These are phyloP conservation scores for Bruguiera sexangula DNA, from an alignment of 345 rosid species.

Conservation along the genomic window DNA sequence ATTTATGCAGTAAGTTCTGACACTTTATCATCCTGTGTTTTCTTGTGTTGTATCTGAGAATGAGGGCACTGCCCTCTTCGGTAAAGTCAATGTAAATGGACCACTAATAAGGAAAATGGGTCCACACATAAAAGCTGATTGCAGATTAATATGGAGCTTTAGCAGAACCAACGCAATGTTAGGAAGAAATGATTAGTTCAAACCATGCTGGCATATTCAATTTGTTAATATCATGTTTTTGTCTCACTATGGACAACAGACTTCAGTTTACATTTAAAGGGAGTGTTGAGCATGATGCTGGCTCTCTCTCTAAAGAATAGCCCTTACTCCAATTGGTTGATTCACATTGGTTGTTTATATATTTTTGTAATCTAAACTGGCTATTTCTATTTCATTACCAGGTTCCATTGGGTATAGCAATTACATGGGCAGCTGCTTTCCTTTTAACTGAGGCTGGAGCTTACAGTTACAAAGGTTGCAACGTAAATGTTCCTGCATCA, in stretches of 20 bases:
- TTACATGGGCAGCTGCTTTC: conserved; percentile 86
- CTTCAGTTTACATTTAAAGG: too few species aligned
- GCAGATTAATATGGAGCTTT: too few species aligned
- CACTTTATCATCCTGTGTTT: background rate
- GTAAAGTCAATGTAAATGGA: too few species aligned
- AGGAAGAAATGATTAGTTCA: too few species aligned
- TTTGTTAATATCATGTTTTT: too few species aligned
- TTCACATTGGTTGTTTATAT: background rate
- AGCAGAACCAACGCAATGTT: too few species aligned
- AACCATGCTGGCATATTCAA: too few species aligned
- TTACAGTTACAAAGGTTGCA: conserved; percentile 85
- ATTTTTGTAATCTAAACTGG: background rate
- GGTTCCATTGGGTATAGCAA: conserved; percentile 96
- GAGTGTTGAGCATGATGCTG: too few species aligned
- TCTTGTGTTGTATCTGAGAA: background rate
- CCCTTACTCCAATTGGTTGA: background rate
- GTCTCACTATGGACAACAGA: too few species aligned
- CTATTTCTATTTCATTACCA: conserved; percentile 26
- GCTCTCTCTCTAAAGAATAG: background rate
- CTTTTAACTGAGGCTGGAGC: conserved; percentile 85
- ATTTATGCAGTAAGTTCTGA: conserved; percentile 75
- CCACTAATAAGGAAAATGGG: too few species aligned
- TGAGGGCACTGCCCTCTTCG: too few species aligned
- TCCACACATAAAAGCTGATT: too few species aligned
- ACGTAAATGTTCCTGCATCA: conserved; percentile 63